Percentiles rank a stretch among this genome's conserved stretches.
Evolutionary conservation across 805 yeast species (phyloP).

Genomic region (Deakozyma indianensis): DNA sequence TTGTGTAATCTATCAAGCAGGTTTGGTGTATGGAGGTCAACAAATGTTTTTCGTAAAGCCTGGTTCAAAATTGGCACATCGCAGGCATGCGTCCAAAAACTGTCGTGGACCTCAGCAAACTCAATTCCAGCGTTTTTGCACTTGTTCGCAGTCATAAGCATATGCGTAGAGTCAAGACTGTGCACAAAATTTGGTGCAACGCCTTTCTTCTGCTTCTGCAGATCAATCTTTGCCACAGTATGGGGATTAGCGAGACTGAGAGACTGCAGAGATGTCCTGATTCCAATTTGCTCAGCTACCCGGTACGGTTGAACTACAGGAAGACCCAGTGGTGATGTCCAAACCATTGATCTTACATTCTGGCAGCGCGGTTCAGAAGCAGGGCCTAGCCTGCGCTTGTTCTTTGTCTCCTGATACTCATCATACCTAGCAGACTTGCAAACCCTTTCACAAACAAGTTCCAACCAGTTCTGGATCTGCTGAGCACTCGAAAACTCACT

Average conservation of each 20-base stretch:
- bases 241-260: conserved; percentile 67
- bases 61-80: conserved; percentile 54
- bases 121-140: conserved; percentile 44
- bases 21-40: conserved; percentile 52
- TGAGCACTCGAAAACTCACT: not conserved
- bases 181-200: conserved; percentile 86
- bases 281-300: conserved; percentile 38
- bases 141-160: conserved; percentile 64
- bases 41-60: conserved; percentile 57
- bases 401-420: not conserved
- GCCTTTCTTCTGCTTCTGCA: conserved; percentile 69
- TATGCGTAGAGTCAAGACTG: conserved; percentile 84
- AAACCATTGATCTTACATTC: conserved; percentile 17
- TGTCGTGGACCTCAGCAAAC: conserved; percentile 90
- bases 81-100: conserved; percentile 87
- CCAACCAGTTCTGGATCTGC: not conserved
- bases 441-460: not conserved
- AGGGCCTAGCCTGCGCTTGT: not conserved
- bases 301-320: conserved; percentile 92
- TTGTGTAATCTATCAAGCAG: conserved; percentile 47
- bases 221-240: conserved; percentile 58
- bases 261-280: conserved; percentile 64
- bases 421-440: not conserved
- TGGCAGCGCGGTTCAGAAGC: not conserved
- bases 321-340: conserved; percentile 86